Evolutionary conservation across 805 yeast species (phyloP), one percentile per base, ranked within the genome.

Genomic region (Ogataea saltuana): DNA sequence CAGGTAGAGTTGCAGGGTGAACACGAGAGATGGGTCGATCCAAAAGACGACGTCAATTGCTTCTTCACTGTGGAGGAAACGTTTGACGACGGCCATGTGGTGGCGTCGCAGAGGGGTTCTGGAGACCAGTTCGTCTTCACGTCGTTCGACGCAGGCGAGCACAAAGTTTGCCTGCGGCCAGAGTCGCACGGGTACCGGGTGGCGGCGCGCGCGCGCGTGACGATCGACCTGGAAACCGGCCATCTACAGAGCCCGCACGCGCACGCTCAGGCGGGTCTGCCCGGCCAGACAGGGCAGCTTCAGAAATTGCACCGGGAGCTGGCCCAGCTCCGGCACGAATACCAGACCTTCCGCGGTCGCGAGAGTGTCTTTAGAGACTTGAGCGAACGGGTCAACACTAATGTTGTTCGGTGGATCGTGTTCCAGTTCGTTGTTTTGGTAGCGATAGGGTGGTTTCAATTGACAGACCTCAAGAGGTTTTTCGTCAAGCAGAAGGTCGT

Each of bases 401-500:
- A 82, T 42, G 91, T 85, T 18, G 75, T 85, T 16, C 67, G 72
- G 53, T 86, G 93, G 90, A 78, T 93, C 10, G 51, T 86, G 38
- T 59, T 85, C 35, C 96, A 89, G 68, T 60, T 86, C 35, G 19
- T 79, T 17, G 88, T 85, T 2, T 72, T 89, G 53, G 72, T 76
- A 8, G 76, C 71, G 12, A 81, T 90, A 7, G 85, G 96, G 55
- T 74, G 72, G 30, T 79, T 86, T 74, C 96, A 89, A 68, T 67
- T 89, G 62, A 74, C 74, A 42, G 89, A 85, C 58, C 75, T 89
- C 67, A 85, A 85, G 67, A 67, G 81, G 31, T 88, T 88, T 76
- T 88, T 88, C 61, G 83, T 87, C 48, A 88, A 88, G 68, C 95
- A 88, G 61, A 89, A 89, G 69, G 78, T 88, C 46, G 82, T 88